Base-by-base conservation (phyloP, 129 eudicot species). In the Gnaphalium uliginosum region DNA sequence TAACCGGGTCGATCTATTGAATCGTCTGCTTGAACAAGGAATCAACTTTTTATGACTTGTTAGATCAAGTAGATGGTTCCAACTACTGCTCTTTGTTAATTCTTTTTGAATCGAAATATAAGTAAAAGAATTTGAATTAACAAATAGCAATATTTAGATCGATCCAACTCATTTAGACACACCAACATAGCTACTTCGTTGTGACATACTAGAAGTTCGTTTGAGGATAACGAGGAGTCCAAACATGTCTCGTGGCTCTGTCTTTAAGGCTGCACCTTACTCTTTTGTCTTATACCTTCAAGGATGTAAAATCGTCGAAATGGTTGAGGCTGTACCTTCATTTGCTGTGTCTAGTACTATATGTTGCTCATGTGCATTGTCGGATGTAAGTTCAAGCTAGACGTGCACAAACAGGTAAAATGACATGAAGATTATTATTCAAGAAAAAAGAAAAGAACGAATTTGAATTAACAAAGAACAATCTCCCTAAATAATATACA, bases 401-500 rank as follows among this genome's bases (percentile, higher is more conserved):
- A 56, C 10, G 4, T 21, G 0, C 22, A 56, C 1, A 1, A 56
- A 56, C 13, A 4, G 25, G 11, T 56, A 19, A 53, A 26, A 29
- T 1, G 5, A 66, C 19, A 46, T 69, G 33, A 43, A 23, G 23
- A 14, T 48, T 69, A 46, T 48, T 48, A 72, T 35, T 72, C 19
- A 33, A 71, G 35, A 22, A 8, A 33, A 21, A 59, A 48, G 26
- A 21, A 60, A 77, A 77, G 27, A 46, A 2, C n/a, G 69, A 77
- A 58, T 69, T 57, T 77, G 14, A 29, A 69, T 78, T 56, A 54
- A 30, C 29, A 48, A 48, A 63, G 54, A 75, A 46, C 71, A 39
- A 6, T 77, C 66, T 50, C 60, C 19, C 48, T 46, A 27, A 78
- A 60, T 59, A 78, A 71, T 79, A 72, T 67, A 65, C 86, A 83